Base-by-base conservation (phyloP, 116 monocot species). In the Zostera marina region DNA sequence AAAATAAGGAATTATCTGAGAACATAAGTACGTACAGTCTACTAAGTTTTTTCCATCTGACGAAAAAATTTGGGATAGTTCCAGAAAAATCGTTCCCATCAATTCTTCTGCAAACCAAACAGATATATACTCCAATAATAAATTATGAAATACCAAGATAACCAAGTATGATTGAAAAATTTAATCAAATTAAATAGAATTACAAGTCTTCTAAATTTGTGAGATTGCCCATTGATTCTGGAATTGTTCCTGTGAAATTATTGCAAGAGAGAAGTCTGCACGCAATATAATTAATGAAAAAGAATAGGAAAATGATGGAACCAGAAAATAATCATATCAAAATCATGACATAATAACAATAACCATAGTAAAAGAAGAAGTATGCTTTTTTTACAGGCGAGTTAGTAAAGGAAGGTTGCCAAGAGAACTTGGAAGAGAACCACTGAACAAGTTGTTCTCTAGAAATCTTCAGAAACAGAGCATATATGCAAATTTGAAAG, bases 1-100 rank as follows among this genome's bases (percentile, higher is more conserved):
- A 10, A 10, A 17, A 66, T 39, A 42, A 66, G 8, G 4, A 73
- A 76, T 55, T 15, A 76, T 55, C 12, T 68, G 0, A 1, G 8
- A 68, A 32, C 3, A 42, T 44, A 68, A 1, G 8, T 66, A 32
- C 3, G 24, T 44, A 68, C 68, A 68, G 51, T 53, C 60, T 68
- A 0, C 2, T 23, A 16, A 68, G 41, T 11, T 42, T 68, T 7
- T 22, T 53, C 51, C 46, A 53, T 1, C 42, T 61, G 8, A 60
- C 68, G 12, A 68, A 72, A 46, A 80, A 80, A 57, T 49, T 58
- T 3, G 79, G 79, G 46, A 80, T 80, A 32, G 42, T 61, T 5
- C 79, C 75, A 52, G 72, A 57, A 25, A 80, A 66, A 4, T 22
- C 47, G 11, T 67, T 78, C 24, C 59, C 78, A 67, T 70, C 77